Evolutionary conservation across 2,329 filamentous ascomycete genomes (phyloP).

Genomic region (Tolypocladium album): DNA sequence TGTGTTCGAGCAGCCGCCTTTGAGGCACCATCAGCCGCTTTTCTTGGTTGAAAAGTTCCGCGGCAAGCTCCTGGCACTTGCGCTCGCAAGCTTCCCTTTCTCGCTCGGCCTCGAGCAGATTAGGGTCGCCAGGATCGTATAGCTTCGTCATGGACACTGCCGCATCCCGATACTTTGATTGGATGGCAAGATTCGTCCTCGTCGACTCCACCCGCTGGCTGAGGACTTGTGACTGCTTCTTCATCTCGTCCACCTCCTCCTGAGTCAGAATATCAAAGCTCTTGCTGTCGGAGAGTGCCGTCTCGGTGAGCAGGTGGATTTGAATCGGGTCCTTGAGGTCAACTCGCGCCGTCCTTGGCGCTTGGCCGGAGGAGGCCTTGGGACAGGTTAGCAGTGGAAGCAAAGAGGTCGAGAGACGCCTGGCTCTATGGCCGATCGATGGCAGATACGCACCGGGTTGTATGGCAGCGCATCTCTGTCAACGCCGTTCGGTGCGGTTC

Average conservation of each 20-base stretch:
- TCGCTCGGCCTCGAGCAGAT: conserved; percentile 53
- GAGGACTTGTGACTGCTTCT: conserved; percentile 71
- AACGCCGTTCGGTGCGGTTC: conserved; percentile 23
- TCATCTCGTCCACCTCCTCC: conserved; percentile 83
- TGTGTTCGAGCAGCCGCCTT: conserved; percentile 72
- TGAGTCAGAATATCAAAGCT: conserved; percentile 77
- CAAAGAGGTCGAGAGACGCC: not conserved
- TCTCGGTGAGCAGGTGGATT: conserved; percentile 88
- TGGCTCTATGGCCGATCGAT: not conserved
- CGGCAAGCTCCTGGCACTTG: conserved; percentile 76
- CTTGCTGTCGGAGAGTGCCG: conserved; percentile 79
- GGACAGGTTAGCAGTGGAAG: conserved; percentile 4
- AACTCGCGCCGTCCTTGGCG: conserved; percentile 45
- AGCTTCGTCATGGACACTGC: conserved; percentile 77
- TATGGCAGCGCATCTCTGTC: conserved; percentile 35
- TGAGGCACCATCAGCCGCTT: conserved; percentile 66
- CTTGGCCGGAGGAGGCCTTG: conserved; percentile 39
- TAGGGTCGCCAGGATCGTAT: conserved; percentile 47
- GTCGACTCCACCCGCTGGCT: conserved; percentile 71
- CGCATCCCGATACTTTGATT: conserved; percentile 90
- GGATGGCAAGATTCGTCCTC: conserved; percentile 72
- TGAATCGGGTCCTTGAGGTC: conserved; percentile 65
- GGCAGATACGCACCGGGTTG: conserved; percentile 41
- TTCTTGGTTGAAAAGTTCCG: conserved; percentile 71
- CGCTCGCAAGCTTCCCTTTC: conserved; percentile 65